These are phyloP conservation scores for Apiospora kogelbergensis DNA, from an alignment of 2,329 filamentous ascomycete species.

Conservation along the genomic window DNA sequence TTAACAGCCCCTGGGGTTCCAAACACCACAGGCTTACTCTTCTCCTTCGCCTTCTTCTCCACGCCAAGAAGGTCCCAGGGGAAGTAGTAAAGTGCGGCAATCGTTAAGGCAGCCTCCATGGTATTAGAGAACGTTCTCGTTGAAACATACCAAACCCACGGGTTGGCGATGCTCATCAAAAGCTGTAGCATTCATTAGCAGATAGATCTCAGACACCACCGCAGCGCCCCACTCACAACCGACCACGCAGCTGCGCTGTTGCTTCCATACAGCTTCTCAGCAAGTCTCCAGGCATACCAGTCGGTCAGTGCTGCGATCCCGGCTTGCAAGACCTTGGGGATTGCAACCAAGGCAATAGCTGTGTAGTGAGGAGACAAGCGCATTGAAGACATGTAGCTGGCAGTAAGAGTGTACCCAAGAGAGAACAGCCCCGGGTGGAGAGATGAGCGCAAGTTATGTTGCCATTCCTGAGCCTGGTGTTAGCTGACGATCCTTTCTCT, in stretches of 20 bases:
- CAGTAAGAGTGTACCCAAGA: slow-evolving; percentile 64
- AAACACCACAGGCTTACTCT: slow-evolving; percentile 33
- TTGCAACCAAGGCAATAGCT: slow-evolving; percentile 52
- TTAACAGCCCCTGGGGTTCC: slow-evolving; percentile 30
- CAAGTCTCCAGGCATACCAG: slow-evolving; percentile 85
- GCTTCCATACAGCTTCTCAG: slow-evolving; percentile 69
- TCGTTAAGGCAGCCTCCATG: slow-evolving; percentile 84
- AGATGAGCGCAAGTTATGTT: slow-evolving; percentile 80
- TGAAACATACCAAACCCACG: slow-evolving; percentile 97
- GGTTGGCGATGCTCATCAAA: slow-evolving; percentile 69
- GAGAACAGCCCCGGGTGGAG: slow-evolving; percentile 90
- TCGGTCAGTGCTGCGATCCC: slow-evolving; percentile 76
- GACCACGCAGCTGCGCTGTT: slow-evolving; percentile 64
- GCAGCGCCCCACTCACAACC: slow-evolving; percentile 55
- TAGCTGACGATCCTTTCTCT: slow-evolving; percentile 10
- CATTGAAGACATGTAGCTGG: slow-evolving; percentile 47
- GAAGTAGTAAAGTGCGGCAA: slow-evolving; percentile 78
- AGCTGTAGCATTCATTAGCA: slow-evolving; percentile 49
- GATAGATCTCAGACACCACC: not conserved
- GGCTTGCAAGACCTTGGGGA: slow-evolving; percentile 76
- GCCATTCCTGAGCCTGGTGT: slow-evolving; percentile 78
- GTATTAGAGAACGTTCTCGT: slow-evolving; percentile 93
- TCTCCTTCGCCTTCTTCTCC: slow-evolving; percentile 38
- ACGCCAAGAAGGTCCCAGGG: slow-evolving; percentile 72
- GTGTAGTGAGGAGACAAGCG: slow-evolving; percentile 10